Evolutionary conservation across 1,284 basidiomycete genomes (phyloP).

Genomic region (Meripilus lineatus): DNA sequence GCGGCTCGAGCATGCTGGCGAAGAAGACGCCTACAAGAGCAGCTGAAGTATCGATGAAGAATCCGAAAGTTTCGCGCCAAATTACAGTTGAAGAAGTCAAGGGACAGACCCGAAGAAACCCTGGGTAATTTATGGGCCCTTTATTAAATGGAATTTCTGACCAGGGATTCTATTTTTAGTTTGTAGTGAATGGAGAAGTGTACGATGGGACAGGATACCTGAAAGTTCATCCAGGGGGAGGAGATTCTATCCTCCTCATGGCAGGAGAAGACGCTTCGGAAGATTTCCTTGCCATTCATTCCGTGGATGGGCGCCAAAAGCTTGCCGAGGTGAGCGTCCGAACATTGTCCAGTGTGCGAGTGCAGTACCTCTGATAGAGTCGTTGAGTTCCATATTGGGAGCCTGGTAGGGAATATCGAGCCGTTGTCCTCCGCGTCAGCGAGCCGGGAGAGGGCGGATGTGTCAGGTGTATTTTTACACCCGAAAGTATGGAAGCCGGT

Average conservation of each 20-base stretch:
- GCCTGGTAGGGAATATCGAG: slow-evolving; percentile 21
- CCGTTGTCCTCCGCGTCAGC: too few relatives aligned
- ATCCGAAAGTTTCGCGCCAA: slow-evolving; percentile 28
- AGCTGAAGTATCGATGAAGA: not conserved
- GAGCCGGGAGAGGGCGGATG: too few relatives aligned
- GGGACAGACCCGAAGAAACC: slow-evolving; percentile 41
- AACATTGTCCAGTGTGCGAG: not conserved
- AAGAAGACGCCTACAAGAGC: too few relatives aligned
- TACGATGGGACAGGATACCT: slow-evolving; percentile 54
- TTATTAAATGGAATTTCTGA: not conserved
- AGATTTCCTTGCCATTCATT: slow-evolving; percentile 58
- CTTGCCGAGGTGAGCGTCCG: slow-evolving; percentile 35
- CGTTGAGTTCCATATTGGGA: slow-evolving; percentile 39
- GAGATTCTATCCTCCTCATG: slow-evolving; percentile 52
- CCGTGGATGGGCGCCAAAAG: slow-evolving; percentile 43
- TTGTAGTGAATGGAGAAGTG: slow-evolving; percentile 53
- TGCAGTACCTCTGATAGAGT: slow-evolving; percentile 9
- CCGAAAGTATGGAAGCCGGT: slow-evolving; percentile 50
- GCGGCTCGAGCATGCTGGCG: too few relatives aligned
- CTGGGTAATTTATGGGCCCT: slow-evolving; percentile 31
- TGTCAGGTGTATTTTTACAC: slow-evolving; percentile 38
- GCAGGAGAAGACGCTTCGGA: slow-evolving; percentile 63
- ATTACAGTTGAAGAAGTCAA: slow-evolving; percentile 47
- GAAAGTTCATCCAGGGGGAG: slow-evolving; percentile 60
- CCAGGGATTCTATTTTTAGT: slow-evolving; percentile 35